Evolutionary conservation across 2,329 filamentous ascomycete species (phyloP), one percentile per base, ranked within the genome.

Genomic region (Penicillium sclerotiorum): DNA sequence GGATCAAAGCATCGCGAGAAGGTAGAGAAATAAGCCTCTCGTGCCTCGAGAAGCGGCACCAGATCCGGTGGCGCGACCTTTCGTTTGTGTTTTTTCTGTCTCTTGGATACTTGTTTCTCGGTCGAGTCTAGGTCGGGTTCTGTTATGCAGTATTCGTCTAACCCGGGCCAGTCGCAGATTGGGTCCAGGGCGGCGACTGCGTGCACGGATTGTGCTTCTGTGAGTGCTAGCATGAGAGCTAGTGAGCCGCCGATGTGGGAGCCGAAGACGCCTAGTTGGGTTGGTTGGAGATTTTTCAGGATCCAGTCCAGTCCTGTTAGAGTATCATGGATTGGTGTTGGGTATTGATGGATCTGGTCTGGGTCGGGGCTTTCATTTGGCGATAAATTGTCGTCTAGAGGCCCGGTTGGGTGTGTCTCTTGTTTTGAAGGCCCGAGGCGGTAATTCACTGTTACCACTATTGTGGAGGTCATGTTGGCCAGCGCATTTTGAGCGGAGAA

Each of bases 161-260:
- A 52, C 0, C 65, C 61, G 2, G 67, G 63, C 71, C 71, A 74
- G 52, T 74, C 70, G 25, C 69, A 72, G 3, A 73, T 45, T 0
- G 71, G 71, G 12, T 71, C 64, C 7, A 65, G 20, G 0, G 67
- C 64, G 4, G 69, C 67, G 30, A 72, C 59, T 8, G 68, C 67
- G 23, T 60, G 55, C 17, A 74, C 52, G 8, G 57, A 62, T 41
- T 60, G 57, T 1, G 70, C 57, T 55, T 74, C 71, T 8, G 71
- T 76, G 15, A 77, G 61, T 1, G 73, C 67, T 9, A 77, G 65
- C 69, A 73, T 74, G 2, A 73, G 51, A 4, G 73, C 72, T 42
- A 77, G 50, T 0, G 72, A 74, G 15, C 73, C 74, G 20, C 71
- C 71, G 21, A 73, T 58, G 46, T 72, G 67, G 1, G 58, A 65